A percentile compares a stretch with the other conserved stretches of the same genome.
These are phyloP conservation scores for Beauveria rudraprayagi DNA, from an alignment of 2,329 filamentous ascomycete genomes.

Conservation along the genomic window DNA sequence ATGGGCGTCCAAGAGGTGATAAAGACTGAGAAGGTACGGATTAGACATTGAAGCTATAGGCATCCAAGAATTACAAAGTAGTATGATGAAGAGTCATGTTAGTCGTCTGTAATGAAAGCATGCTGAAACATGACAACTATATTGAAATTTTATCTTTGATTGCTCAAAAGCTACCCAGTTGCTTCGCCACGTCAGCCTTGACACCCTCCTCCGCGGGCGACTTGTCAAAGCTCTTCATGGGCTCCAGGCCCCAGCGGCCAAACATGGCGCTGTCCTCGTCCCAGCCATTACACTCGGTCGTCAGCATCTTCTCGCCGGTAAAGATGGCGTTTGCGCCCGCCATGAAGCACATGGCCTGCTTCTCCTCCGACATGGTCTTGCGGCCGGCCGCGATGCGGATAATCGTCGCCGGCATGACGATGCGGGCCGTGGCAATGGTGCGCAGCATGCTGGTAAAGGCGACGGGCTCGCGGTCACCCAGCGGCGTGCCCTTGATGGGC, in stretches of 20 bases:
- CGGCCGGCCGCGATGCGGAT: slow-evolving; percentile 80
- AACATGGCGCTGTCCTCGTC: slow-evolving; percentile 83
- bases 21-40: no score
- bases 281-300: slow-evolving; percentile 85
- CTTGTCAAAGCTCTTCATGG: slow-evolving; percentile 56
- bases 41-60: not conserved
- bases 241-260: slow-evolving; percentile 68
- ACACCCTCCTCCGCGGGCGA: slow-evolving; percentile 14
- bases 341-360: slow-evolving; percentile 84
- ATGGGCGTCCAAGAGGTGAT: not conserved
- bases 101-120: no score
- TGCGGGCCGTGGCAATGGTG: slow-evolving; percentile 74
- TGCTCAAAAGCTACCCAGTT: slow-evolving; percentile 4
- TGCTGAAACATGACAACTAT: not conserved
- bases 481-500: slow-evolving; percentile 80
- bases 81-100: not conserved
- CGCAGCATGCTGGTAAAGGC: slow-evolving; percentile 71
- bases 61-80: no score
- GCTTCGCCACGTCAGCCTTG: slow-evolving; percentile 6
- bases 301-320: slow-evolving; percentile 92
- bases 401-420: slow-evolving; percentile 79
- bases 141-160: not conserved
- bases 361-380: slow-evolving; percentile 77
- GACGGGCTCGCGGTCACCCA: slow-evolving; percentile 66
- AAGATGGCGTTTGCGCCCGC: slow-evolving; percentile 92